phyloP scores from a whole-genome alignment of 2,329 filamentous ascomycete species.

The Orbilia ellipsospora region DNA sequence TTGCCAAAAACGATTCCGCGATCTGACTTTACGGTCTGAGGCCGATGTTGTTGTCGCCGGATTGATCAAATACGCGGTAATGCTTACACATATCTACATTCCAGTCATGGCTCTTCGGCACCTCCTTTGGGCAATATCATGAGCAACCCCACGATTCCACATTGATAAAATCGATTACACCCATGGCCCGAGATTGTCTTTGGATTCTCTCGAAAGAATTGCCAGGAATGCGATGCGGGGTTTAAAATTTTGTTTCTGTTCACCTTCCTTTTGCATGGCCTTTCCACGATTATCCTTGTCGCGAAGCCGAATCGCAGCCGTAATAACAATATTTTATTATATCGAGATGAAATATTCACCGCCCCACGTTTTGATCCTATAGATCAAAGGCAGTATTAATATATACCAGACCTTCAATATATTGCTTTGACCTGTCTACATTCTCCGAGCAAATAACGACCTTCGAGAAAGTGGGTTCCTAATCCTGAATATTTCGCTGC shows the following conservation, averaged over 20 bases:
- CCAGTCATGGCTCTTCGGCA: conserved; percentile 22
- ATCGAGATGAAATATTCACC: conserved; percentile 25
- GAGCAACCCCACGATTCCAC: conserved; percentile 45
- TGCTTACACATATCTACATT: conserved; percentile 18
- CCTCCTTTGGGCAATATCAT: conserved; percentile 32
- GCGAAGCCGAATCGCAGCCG: conserved; percentile 15
- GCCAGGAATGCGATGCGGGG: conserved; percentile 27
- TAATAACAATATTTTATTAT: conserved; percentile 13
- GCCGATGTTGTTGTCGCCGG: not conserved
- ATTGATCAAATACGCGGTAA: conserved; percentile 5
- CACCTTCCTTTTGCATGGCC: conserved; percentile 39
- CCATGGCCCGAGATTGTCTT: conserved; percentile 18
- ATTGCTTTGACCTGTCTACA: too few species aligned
- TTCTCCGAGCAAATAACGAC: too few species aligned
- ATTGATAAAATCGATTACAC: conserved; percentile 41
- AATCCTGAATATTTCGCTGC: too few species aligned
- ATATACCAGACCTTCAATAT: conserved; percentile 27
- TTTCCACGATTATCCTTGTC: conserved; percentile 26
- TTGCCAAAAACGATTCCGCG: not conserved
- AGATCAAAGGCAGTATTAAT: conserved; percentile 22
- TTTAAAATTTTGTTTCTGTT: conserved; percentile 28
- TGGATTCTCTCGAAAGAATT: conserved; percentile 1
- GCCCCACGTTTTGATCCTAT: conserved; percentile 29
- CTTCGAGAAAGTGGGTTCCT: too few species aligned
- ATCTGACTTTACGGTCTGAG: conserved; percentile 6